Base-by-base conservation (phyloP, 192 early-diverging fungal genomes). In the Coemansia sp. region DNA sequence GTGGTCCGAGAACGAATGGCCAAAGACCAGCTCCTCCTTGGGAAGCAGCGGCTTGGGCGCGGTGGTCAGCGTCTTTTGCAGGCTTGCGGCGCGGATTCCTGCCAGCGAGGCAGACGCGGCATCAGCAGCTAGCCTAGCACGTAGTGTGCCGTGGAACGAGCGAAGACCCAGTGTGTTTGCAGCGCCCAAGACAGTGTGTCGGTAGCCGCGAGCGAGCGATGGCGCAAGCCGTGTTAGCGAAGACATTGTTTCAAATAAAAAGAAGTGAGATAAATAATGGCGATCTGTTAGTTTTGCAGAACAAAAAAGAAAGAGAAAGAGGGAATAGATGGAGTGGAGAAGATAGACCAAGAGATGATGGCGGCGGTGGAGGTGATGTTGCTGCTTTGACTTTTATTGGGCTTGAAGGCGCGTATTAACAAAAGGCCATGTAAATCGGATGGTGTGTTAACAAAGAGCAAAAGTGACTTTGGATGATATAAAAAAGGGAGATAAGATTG, bases 1-100 rank as follows among this genome's bases (percentile, higher is more conserved):
- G 84, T 98, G 94, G 83, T 98, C 96, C 7, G 94, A 86, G 61
- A 96, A 98, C 25, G 87, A 85, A 61, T 90, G 83, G 51, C 96
- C 96, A 82, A 99, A 98, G 36, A 89, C 82, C 45, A 99, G 83
- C 32, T 71, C 31, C 50, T 73, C 54, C 60, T 68, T 55, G 18
- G 61, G 67, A 38, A 55, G 5, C 65, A 73, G 33, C 42, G 45
- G 60, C 66, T 80, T 76, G 61, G 77, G 77, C 29, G 33, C 34
- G 18, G 55, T 55, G 20, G 74, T 77, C 66, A 84, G 60, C 28
- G 83, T 80, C 50, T 51, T 73, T 14, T 64, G 71, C 29, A 83
- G 72, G 66, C 72, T 72, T 29, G 80, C 69, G 1, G 71, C 74
- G 52, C 76, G 64, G 50, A 76, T 76, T 49, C 67, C 61, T 20